Evolutionary conservation across 768 basidiomycete genomes (phyloP).

Genomic region (Agaricus sinodeliciosus): DNA sequence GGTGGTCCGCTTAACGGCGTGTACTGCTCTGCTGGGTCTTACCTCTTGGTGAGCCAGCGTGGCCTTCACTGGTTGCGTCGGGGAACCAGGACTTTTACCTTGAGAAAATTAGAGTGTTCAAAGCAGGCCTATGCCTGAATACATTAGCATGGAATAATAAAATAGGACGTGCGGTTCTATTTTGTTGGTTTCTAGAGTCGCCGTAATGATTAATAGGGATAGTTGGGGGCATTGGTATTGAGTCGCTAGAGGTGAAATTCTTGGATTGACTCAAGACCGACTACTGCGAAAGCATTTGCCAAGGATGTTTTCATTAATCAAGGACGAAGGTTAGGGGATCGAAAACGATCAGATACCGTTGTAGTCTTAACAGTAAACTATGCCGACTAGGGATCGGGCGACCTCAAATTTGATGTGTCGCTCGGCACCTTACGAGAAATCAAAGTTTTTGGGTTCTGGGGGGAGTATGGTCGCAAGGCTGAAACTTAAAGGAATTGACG

Average conservation of each 20-base stretch:
- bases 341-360: slow-evolving; percentile 76
- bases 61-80: slow-evolving; percentile 61
- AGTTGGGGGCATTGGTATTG: slow-evolving; percentile 81
- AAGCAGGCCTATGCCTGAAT: slow-evolving; percentile 73
- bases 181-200: slow-evolving; percentile 79
- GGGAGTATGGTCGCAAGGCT: slow-evolving; percentile 45
- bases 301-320: slow-evolving; percentile 78
- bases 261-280: slow-evolving; percentile 78
- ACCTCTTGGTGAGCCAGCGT: slow-evolving; percentile 67
- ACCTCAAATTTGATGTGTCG: slow-evolving; percentile 64
- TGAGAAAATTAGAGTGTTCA: slow-evolving; percentile 82
- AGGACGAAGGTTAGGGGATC: slow-evolving; percentile 37
- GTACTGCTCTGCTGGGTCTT: slow-evolving; percentile 63
- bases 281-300: slow-evolving; percentile 37
- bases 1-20: slow-evolving; percentile 58
- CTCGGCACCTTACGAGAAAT: slow-evolving; percentile 79
- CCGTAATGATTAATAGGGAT: slow-evolving; percentile 80
- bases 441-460: slow-evolving; percentile 81
- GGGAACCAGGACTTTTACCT: slow-evolving; percentile 77
- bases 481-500: slow-evolving; percentile 83
- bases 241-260: slow-evolving; percentile 82
- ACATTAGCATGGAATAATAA: slow-evolving; percentile 81
- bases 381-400: slow-evolving; percentile 73
- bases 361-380: slow-evolving; percentile 81
- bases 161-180: slow-evolving; percentile 77